A percentile compares a stretch with the other conserved stretches of the same genome.
These are phyloP conservation scores for Thielaviopsis euricoi DNA, from an alignment of 2,329 filamentous ascomycete genomes.

Conservation along the genomic window DNA sequence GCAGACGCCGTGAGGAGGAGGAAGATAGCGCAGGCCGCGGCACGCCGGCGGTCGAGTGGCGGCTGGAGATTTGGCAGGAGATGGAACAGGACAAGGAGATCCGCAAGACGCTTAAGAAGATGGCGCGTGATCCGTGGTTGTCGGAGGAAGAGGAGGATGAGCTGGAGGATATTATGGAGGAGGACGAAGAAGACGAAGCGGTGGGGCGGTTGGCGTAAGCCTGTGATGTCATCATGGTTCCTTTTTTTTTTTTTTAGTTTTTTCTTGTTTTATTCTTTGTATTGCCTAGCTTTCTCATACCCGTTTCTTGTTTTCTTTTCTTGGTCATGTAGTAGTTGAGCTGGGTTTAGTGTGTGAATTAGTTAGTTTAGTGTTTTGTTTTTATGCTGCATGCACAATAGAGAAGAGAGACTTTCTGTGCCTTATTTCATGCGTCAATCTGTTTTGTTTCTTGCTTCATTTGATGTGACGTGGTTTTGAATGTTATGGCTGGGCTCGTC, in stretches of 20 bases:
- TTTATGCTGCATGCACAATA: not conserved
- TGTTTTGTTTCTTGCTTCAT: no score
- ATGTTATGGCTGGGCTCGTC: no score
- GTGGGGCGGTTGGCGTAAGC: not conserved
- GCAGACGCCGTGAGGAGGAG: constrained; percentile 6
- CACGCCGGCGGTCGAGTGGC: constrained; percentile 24
- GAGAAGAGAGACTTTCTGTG: no score
- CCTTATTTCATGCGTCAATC: no score
- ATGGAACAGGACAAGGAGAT: constrained; percentile 35
- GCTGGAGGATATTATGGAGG: constrained; percentile 3
- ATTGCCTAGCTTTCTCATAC: not conserved
- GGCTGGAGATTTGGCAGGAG: constrained; percentile 41
- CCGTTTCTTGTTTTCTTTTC: constrained; percentile 2
- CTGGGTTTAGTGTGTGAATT: not conserved
- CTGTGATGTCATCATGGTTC: not conserved
- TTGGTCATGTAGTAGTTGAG: not conserved
- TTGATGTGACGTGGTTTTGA: no score
- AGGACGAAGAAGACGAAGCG: constrained; percentile 6
- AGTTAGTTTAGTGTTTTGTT: not conserved
- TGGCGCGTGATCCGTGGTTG: constrained; percentile 20
- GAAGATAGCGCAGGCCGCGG: constrained; percentile 7
- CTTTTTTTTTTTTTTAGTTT: not conserved
- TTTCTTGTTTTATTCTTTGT: not conserved
- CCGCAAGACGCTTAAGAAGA: constrained; percentile 23
- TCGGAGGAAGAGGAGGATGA: not conserved